Evolutionary conservation across 2,329 filamentous ascomycete genomes (phyloP).

Genomic region (Huntiella omanensis): DNA sequence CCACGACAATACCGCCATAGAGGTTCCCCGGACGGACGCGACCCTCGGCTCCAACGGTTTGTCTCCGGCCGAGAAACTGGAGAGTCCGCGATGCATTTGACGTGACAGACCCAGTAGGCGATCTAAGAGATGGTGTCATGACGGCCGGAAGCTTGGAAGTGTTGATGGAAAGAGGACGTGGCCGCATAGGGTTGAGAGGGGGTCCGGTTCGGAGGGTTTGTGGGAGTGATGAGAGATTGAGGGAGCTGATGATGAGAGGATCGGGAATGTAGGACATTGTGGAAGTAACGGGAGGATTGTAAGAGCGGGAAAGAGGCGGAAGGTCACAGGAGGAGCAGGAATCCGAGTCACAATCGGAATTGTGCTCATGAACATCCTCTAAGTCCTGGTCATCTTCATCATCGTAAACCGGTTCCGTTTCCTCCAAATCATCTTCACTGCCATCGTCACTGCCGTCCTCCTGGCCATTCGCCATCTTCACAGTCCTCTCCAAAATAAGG

Average conservation of each 20-base stretch:
- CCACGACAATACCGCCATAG: not conserved
- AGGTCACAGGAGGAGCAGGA: not conserved
- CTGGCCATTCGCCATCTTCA: conserved; percentile 23
- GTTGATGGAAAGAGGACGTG: not conserved
- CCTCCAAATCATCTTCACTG: conserved; percentile 9
- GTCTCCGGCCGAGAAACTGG: not conserved
- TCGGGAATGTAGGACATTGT: not conserved
- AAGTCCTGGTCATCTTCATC: not conserved
- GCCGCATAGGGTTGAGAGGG: not conserved
- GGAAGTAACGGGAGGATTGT: not conserved
- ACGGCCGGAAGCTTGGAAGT: not conserved
- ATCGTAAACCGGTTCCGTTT: conserved; percentile 11
- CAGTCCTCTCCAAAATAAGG: conserved; percentile 43
- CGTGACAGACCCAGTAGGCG: not conserved
- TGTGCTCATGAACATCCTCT: not conserved
- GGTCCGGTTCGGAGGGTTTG: not conserved
- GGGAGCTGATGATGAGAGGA: not conserved
- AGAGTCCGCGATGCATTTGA: not conserved
- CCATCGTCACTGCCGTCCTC: conserved; percentile 5
- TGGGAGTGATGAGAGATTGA: not conserved
- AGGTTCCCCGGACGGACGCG: not conserved
- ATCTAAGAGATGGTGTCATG: not conserved
- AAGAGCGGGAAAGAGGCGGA: not conserved
- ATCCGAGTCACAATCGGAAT: not conserved
- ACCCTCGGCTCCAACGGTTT: not conserved